Conservation (phyloP, 805 yeast genomes). For the Starmera amethionina region DNA sequence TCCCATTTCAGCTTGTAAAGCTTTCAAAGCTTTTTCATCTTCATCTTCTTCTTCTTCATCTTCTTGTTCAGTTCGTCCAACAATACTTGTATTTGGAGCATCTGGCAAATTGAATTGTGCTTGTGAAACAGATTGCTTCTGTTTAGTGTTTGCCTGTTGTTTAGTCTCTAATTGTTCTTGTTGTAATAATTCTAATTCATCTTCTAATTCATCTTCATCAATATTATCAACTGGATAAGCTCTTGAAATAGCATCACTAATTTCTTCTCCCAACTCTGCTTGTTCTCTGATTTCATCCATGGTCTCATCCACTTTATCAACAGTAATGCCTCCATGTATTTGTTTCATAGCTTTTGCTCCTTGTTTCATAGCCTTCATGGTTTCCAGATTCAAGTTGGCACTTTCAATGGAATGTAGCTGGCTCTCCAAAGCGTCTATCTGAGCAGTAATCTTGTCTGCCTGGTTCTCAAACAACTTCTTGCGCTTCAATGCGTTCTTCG, state of each 20-base stretch:
- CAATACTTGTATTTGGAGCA: slow-evolving; percentile 28
- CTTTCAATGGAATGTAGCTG: slow-evolving; percentile 86
- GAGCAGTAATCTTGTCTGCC: slow-evolving; percentile 72
- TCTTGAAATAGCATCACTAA: slow-evolving; percentile 90
- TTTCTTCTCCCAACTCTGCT: slow-evolving; percentile 90
- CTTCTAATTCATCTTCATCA: slow-evolving; percentile 91
- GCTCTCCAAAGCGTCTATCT: slow-evolving; percentile 81
- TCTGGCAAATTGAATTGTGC: slow-evolving; percentile 32
- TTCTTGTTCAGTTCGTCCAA: slow-evolving; percentile 9
- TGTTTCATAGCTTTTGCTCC: slow-evolving; percentile 96
- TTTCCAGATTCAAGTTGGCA: slow-evolving; percentile 93
- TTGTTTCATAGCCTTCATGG: slow-evolving; percentile 98
- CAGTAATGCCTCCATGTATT: slow-evolving; percentile 89
- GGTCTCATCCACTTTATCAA: slow-evolving; percentile 93
- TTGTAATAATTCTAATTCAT: slow-evolving; percentile 81
- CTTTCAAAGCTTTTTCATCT: slow-evolving; percentile 74
- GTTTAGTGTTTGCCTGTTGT: slow-evolving; percentile 28
- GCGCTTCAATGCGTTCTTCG: slow-evolving; percentile 79
- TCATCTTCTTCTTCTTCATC: slow-evolving; percentile 56
- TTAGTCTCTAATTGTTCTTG: slow-evolving; percentile 66
- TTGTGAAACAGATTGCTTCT: slow-evolving; percentile 1
- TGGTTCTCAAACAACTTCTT: slow-evolving; percentile 77
- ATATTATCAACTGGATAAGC: slow-evolving; percentile 74
- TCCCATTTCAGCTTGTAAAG: slow-evolving; percentile 83
- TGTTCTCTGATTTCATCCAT: slow-evolving; percentile 98